phyloP scores from a whole-genome alignment of 225 moss, liverwort and hornwort species.

The Pseudoscleropodium purum region DNA sequence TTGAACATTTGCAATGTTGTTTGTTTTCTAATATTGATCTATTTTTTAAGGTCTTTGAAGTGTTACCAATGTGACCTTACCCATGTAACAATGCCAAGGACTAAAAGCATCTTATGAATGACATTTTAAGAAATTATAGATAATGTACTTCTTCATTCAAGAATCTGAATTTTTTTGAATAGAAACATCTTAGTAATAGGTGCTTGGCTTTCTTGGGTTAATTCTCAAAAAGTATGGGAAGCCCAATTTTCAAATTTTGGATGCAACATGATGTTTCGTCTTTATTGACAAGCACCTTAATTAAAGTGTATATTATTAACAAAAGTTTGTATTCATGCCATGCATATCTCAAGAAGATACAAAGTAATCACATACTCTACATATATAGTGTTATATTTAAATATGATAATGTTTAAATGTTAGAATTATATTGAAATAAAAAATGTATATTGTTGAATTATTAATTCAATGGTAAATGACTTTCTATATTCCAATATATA shows the following conservation, averaged over 20 bases:
- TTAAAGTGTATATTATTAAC: fast-evolving
- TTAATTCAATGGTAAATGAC: neutral
- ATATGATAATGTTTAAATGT: neutral
- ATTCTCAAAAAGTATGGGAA: neutral
- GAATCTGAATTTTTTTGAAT: fast-evolving
- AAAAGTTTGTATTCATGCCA: neutral
- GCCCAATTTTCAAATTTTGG: neutral
- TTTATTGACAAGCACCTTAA: too few species aligned
- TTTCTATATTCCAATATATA: neutral
- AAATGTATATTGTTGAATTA: neutral
- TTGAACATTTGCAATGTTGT: neutral
- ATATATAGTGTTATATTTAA: neutral
- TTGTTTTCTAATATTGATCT: neutral
- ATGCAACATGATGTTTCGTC: fast-evolving
- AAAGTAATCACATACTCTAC: neutral
- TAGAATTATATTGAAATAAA: neutral
- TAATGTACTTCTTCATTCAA: fast-evolving
- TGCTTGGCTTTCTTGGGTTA: fast-evolving
- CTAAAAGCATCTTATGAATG: too few species aligned
- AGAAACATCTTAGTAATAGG: neutral
- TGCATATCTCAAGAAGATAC: neutral
- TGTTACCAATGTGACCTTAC: neutral
- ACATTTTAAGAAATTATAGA: too few species aligned
- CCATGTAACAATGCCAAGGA: neutral
- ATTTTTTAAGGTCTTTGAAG: neutral